phyloP scores from a whole-genome alignment of 305 asterid genomes.

The Rubia peregrina region DNA sequence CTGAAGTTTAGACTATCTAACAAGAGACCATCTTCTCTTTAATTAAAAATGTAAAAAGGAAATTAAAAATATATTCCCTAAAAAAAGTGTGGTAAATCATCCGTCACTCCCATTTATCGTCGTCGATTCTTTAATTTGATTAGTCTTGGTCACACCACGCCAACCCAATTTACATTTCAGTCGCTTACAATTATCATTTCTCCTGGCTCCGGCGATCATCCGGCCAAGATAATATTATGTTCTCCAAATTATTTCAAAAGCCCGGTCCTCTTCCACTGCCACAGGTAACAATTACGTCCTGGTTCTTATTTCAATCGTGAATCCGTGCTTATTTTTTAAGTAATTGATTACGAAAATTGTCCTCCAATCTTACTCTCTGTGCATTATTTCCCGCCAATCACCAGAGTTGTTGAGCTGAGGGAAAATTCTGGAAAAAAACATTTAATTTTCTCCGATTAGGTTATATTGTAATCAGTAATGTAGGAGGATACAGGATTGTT shows the following conservation, averaged over 20 bases:
- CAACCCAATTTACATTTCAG: slow-evolving; percentile 3
- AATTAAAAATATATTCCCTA: too few relatives aligned
- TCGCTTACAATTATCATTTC: background rate
- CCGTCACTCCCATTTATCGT: background rate
- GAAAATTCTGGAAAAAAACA: background rate
- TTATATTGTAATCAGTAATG: background rate
- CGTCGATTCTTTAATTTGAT: background rate
- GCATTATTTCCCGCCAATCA: slow-evolving; percentile 7
- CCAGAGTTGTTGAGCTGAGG: background rate
- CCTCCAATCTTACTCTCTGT: background rate
- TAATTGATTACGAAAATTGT: background rate
- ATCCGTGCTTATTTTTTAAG: background rate
- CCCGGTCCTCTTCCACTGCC: slow-evolving; percentile 27
- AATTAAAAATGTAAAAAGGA: too few relatives aligned
- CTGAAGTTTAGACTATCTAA: too few relatives aligned
- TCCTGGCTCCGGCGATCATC: background rate
- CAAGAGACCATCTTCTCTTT: too few relatives aligned
- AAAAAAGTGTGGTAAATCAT: background rate
- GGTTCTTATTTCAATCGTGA: background rate
- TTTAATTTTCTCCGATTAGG: background rate
- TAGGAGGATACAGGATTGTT: background rate
- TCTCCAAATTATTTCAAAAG: slow-evolving; percentile 44
- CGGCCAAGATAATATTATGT: slow-evolving; percentile 23
- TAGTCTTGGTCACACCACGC: too few relatives aligned
- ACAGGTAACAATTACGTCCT: slow-evolving; percentile 33